Percentiles rank a stretch among this genome's conserved stretches.
Conservation (phyloP, 2,329 filamentous ascomycete species). For the Verticillium alfalfae region DNA sequence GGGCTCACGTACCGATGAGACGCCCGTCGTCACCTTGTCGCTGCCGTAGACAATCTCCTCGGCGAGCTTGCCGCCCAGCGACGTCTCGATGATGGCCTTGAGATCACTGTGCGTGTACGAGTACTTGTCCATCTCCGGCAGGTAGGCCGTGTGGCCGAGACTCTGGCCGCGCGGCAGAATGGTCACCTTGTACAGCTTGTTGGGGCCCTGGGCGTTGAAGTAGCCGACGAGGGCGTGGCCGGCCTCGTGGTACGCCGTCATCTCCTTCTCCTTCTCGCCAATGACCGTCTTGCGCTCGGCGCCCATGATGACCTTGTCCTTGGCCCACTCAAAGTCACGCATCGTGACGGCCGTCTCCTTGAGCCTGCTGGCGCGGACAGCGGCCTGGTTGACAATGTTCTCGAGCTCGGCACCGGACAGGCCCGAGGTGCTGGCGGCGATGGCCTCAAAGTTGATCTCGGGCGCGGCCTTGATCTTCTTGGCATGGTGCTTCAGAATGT, state of each 20-base stretch:
- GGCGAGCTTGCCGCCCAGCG: slow-evolving; percentile 80
- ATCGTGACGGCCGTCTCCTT: slow-evolving; percentile 71
- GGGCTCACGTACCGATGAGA: slow-evolving; percentile 58
- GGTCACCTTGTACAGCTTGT: slow-evolving; percentile 91
- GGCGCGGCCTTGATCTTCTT: slow-evolving; percentile 78
- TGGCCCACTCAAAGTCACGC: slow-evolving; percentile 90
- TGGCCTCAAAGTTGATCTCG: slow-evolving; percentile 76
- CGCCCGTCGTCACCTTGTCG: slow-evolving; percentile 89
- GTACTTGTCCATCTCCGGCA: slow-evolving; percentile 91
- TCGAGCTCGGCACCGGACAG: slow-evolving; percentile 95
- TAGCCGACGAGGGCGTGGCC: slow-evolving; percentile 89
- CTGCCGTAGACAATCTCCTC: slow-evolving; percentile 88
- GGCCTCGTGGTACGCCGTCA: slow-evolving; percentile 95
- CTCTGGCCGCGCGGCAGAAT: slow-evolving; percentile 87
- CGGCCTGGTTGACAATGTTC: slow-evolving; percentile 94
- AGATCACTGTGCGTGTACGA: slow-evolving; percentile 83
- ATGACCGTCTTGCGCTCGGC: slow-evolving; percentile 87
- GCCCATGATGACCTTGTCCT: slow-evolving; percentile 97
- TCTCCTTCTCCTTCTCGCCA: slow-evolving; percentile 85
- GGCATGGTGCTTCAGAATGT: slow-evolving; percentile 90
- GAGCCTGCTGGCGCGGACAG: slow-evolving; percentile 86
- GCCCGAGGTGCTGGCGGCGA: slow-evolving; percentile 83
- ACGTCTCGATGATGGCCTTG: slow-evolving; percentile 71
- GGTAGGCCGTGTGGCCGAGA: slow-evolving; percentile 79
- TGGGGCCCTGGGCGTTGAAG: slow-evolving; percentile 66